A percentile compares a stretch with the other conserved stretches of the same genome.
Evolutionary conservation across 179 eudicot species (phyloP).

Genomic region (Patellifolia procumbens): DNA sequence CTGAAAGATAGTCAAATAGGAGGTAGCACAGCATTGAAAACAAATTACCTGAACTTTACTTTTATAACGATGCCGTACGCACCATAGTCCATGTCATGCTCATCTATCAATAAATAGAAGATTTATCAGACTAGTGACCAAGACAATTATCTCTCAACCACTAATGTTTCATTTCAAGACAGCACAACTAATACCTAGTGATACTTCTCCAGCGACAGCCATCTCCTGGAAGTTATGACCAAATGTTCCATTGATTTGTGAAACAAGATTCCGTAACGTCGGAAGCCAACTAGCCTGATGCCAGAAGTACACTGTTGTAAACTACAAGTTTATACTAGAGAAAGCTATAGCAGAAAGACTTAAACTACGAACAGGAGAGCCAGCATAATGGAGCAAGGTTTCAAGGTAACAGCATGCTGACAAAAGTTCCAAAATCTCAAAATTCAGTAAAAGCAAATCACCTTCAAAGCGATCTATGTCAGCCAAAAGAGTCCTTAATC

Average conservation of each 20-base stretch:
- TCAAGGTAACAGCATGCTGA: background rate
- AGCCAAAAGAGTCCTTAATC: no score
- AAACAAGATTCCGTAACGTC: constrained; percentile 77
- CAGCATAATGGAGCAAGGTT: background rate
- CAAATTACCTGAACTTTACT: constrained; percentile 89
- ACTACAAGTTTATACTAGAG: constrained; percentile 12
- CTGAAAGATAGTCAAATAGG: constrained; percentile 15
- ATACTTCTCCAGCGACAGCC: constrained; percentile 99
- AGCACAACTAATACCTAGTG: constrained; percentile 54
- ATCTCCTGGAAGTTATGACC: constrained; percentile 89
- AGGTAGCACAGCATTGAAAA: constrained; percentile 1
- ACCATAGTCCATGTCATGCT: constrained; percentile 80
- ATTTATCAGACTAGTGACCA: constrained; percentile 18
- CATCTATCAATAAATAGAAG: constrained; percentile 53
- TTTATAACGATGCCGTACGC: constrained; percentile 85
- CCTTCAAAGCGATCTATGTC: no score
- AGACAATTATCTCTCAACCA: background rate
- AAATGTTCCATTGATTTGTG: constrained; percentile 80
- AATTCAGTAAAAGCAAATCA: no score
- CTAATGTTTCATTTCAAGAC: background rate
- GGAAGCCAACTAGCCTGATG: constrained; percentile 93
- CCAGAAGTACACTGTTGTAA: constrained; percentile 19
- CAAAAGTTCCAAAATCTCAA: background rate
- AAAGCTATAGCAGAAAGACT: background rate
- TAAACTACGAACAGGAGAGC: background rate